Conservation (phyloP, 2,329 filamentous ascomycete genomes). For the Tolypocladium endophyticum region DNA sequence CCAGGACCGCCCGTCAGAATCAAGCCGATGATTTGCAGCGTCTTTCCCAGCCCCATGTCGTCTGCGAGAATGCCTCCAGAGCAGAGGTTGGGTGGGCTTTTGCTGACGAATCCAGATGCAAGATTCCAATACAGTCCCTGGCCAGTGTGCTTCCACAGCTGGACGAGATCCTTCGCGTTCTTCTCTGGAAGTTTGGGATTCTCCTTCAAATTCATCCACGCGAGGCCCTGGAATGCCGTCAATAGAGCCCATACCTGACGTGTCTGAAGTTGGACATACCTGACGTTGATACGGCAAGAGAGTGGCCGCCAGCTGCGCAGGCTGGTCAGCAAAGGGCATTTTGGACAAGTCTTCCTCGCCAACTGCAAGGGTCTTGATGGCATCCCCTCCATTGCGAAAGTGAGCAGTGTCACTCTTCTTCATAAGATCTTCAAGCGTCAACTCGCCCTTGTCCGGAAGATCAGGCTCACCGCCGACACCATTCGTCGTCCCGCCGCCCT, state of each 20-base stretch:
- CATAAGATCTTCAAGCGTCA: conserved; percentile 53
- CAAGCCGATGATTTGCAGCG: conserved; percentile 72
- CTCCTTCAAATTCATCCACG: conserved; percentile 74
- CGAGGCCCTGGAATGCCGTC: conserved; percentile 48
- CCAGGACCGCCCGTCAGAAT: conserved; percentile 50
- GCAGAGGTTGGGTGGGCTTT: conserved; percentile 49
- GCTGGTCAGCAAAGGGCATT: conserved; percentile 64
- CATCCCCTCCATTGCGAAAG: conserved; percentile 51
- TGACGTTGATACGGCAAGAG: conserved; percentile 72
- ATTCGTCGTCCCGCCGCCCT: conserved; percentile 25
- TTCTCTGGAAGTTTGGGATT: conserved; percentile 51
- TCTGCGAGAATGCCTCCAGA: conserved; percentile 77
- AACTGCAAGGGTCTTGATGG: conserved; percentile 59
- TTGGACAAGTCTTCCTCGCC: conserved; percentile 59
- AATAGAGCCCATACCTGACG: conserved; percentile 5
- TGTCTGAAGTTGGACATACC: conserved; percentile 17
- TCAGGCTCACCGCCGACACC: conserved; percentile 19
- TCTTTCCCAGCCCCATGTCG: conserved; percentile 90
- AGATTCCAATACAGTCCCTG: conserved; percentile 50
- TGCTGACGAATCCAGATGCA: conserved; percentile 47
- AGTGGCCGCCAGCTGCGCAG: conserved; percentile 50
- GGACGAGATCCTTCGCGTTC: conserved; percentile 50
- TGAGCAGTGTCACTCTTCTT: conserved; percentile 57
- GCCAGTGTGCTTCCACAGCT: conserved; percentile 61
- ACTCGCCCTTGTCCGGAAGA: conserved; percentile 19